Conservation (phyloP, 495 filamentous ascomycete species). For the Annulohypoxylon bovei region DNA sequence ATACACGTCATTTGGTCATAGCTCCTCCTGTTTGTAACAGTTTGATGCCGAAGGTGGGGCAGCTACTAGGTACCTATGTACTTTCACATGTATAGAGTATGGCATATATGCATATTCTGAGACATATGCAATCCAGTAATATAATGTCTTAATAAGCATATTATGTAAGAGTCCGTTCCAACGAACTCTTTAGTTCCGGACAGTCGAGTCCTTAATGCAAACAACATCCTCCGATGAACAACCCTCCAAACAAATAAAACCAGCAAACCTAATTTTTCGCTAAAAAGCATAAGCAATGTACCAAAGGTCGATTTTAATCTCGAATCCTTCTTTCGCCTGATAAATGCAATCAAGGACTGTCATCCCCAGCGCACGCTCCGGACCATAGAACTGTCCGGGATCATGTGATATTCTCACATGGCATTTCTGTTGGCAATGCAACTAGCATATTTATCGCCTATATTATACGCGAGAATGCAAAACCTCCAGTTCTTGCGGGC, state of each 20-base stretch:
- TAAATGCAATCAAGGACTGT: too few species aligned
- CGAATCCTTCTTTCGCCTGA: too few species aligned
- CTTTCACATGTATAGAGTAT: background rate
- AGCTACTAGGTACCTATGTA: too few species aligned
- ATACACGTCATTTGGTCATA: conserved; percentile 36
- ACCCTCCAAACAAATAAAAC: background rate
- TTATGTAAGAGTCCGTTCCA: too few species aligned
- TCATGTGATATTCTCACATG: too few species aligned
- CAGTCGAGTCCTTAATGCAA: background rate
- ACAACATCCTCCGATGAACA: background rate
- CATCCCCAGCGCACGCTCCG: too few species aligned
- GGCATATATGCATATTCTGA: background rate
- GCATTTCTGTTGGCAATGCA: too few species aligned
- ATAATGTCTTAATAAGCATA: background rate
- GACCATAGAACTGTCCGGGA: too few species aligned
- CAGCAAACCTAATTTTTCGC: background rate
- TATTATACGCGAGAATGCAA: too few species aligned
- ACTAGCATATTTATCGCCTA: background rate
- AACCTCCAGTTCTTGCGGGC: too few species aligned
- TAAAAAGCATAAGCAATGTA: background rate
- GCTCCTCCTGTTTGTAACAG: background rate
- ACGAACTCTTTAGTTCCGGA: background rate
- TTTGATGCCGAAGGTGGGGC: background rate
- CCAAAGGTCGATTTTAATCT: background rate
- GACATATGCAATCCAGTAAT: background rate